Conservation (phyloP, 2,329 filamentous ascomycete species). For the Exophiala aquamarina region DNA sequence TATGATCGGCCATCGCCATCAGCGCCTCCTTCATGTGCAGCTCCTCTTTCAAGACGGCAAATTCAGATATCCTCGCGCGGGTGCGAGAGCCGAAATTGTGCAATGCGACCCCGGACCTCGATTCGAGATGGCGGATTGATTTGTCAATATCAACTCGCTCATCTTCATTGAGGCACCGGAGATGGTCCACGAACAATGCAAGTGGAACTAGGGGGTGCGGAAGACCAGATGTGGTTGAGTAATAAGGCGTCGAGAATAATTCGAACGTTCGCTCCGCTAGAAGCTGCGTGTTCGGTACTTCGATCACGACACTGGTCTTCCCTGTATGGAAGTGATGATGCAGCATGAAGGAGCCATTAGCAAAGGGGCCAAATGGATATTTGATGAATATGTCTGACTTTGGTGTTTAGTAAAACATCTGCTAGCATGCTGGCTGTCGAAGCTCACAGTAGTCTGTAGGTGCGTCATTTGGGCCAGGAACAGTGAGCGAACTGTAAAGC, state of each 20-base stretch:
- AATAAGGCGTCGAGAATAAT: not conserved
- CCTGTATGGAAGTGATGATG: not conserved
- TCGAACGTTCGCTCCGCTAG: slow-evolving; percentile 4
- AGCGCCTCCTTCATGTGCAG: slow-evolving; percentile 10
- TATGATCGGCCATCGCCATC: slow-evolving; percentile 7
- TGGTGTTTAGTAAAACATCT: not conserved
- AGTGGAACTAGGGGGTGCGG: not conserved
- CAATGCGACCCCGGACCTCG: slow-evolving; percentile 4
- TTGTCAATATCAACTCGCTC: slow-evolving; percentile 8
- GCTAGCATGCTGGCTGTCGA: no score
- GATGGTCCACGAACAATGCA: not conserved
- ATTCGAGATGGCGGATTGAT: slow-evolving; percentile 4
- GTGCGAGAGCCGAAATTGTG: slow-evolving; percentile 7
- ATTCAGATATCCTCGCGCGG: slow-evolving; percentile 8
- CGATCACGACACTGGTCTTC: slow-evolving; percentile 1
- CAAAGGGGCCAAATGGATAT: slow-evolving; percentile 7
- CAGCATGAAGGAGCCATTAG: slow-evolving; percentile 6
- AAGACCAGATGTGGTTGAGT: not conserved
- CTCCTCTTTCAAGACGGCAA: slow-evolving; percentile 4
- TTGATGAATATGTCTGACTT: slow-evolving; percentile 7
- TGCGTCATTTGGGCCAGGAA: not conserved
- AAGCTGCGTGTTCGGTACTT: not conserved
- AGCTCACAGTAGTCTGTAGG: slow-evolving; percentile 3
- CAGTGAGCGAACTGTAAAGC: not conserved
- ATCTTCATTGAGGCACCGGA: slow-evolving; percentile 1